Base-by-base conservation (phyloP, 306 rosid species). In the Chamaecrista fasciculata region DNA sequence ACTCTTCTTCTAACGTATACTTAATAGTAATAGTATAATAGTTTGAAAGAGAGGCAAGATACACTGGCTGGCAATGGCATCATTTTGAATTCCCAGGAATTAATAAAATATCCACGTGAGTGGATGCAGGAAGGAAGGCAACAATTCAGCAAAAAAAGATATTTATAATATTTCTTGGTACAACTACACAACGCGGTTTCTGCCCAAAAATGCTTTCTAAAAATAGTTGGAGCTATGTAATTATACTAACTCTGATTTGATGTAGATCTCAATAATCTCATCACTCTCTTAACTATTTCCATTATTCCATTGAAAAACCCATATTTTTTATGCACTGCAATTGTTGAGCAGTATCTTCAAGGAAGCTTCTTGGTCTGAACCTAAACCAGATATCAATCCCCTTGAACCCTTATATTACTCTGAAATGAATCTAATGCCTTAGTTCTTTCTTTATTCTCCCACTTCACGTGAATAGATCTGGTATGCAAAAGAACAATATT, bases 141-240 rank as follows among this genome's bases (percentile, higher is more conserved):
- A 20, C 36, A 34, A 19, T 24, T 19, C 59, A 5, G 48, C 12
- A 67, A 19, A 6, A 7, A 28, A 19, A 6, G 6, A 28, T 37
- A n/a, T 4, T n/a, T 31, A 25, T 23, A 24, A 51, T 11, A 26
- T 15, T 50, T 1, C 12, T 6, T 8, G 46, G 71, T 73, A 64
- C 78, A 64, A 34, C 80, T 67, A n/a, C 44, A 76, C 52, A 73
- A 84, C 88, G 85, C 77, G 81, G 76, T 80, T 77, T 74, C 81
- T 70, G 72, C 37, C 40, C 33, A n/a, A 42, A 61, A 62, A 19
- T 20, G 33, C 47, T 39, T 39, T 33, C 11, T 25, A 61, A 61
- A 37, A 12, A 61, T 39, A 10, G 26, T 21, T 7, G 67, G 46
- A 62, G 37, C 52, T 34, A 29, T 56, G 24, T 46, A 60, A 39